Conservation (phyloP, 2,329 filamentous ascomycete species). For the Teratosphaeria pseudoeucalypti region DNA sequence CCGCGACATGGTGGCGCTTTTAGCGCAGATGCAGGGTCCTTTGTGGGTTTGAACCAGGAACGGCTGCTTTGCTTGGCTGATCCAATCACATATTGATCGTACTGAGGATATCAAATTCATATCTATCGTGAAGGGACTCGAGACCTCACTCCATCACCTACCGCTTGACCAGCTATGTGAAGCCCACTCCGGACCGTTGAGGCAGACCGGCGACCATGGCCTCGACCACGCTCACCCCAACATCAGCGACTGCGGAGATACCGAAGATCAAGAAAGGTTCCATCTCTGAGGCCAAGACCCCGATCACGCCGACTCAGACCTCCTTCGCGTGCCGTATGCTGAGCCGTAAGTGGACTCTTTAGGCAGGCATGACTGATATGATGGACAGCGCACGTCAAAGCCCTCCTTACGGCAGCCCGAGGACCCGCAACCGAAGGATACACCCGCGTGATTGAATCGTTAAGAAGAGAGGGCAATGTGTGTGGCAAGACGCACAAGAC, state of each 20-base stretch:
- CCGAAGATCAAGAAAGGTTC: slow-evolving; percentile 32
- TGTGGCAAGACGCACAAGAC: slow-evolving; percentile 57
- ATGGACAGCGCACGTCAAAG: slow-evolving; percentile 57
- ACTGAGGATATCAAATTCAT: neutral
- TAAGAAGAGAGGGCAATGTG: slow-evolving; percentile 59
- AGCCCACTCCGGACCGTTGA: neutral
- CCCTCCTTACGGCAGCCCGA: slow-evolving; percentile 55
- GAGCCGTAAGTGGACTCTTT: neutral
- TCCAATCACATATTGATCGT: neutral
- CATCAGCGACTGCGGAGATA: slow-evolving; percentile 29
- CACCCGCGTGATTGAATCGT: slow-evolving; percentile 57
- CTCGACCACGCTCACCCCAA: slow-evolving; percentile 29
- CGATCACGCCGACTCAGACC: slow-evolving; percentile 27
- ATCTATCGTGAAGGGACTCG: too few relatives aligned
- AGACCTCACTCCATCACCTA: neutral
- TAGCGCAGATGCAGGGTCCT: neutral
- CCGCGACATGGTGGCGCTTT: neutral
- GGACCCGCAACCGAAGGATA: slow-evolving; percentile 63
- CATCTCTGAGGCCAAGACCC: slow-evolving; percentile 26
- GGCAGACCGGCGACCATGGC: slow-evolving; percentile 1
- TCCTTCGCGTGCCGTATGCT: slow-evolving; percentile 33
- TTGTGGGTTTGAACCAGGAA: neutral
- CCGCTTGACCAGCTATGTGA: neutral
- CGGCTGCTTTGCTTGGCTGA: neutral
- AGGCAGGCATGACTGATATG: neutral